Base-by-base conservation (phyloP, 257 asterid genomes). In the Hygrophila difformis region DNA sequence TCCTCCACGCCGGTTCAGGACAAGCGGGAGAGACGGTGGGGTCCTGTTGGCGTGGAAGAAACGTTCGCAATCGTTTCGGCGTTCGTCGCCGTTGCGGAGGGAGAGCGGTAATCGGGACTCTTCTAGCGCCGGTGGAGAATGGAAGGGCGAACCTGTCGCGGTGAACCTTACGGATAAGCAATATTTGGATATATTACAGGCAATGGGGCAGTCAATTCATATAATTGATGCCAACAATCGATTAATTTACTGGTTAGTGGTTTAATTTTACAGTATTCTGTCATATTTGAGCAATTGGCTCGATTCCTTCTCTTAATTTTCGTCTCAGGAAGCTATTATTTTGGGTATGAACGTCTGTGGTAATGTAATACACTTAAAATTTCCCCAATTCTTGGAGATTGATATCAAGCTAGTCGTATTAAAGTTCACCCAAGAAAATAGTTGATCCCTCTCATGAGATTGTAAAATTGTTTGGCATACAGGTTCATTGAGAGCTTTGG, bases 171-270 rank as follows among this genome's bases (percentile, higher is more conserved):
- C 88, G 10, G 94, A 85, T 53, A 80, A 56, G 66, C 96, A 89
- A 67, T 82, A 86, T 65, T 69, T 76, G 86, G 82, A 72, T 34
- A 79, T 85, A 64, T 68, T 89, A 70, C 96, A 89, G 78, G 85
- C 98, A 18, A 89, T 85, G 93, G 98, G 93, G 38, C 96, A 89
- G 46, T 66, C 96, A 0, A 85, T 85, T 59, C 94, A 89, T 54
- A 79, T 89, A 69, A 60, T 79, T 70, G 94, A 86, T 78, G 71
- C 70, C 17, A 62, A 66, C 54, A 35, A 29, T 55, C 83, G 76
- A 22, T 65, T 89, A 39, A 77, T 79, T 54, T 84, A 81, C 76
- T 88, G 97, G 97, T 78, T 57, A 76, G 89, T 78, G 29, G 54
- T 20, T 65, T 10, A 49, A 63, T 51, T 48, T 9, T 47, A 16